Conservation (phyloP, 192 early-diverging fungal species). For the Coemansia aciculifera region DNA sequence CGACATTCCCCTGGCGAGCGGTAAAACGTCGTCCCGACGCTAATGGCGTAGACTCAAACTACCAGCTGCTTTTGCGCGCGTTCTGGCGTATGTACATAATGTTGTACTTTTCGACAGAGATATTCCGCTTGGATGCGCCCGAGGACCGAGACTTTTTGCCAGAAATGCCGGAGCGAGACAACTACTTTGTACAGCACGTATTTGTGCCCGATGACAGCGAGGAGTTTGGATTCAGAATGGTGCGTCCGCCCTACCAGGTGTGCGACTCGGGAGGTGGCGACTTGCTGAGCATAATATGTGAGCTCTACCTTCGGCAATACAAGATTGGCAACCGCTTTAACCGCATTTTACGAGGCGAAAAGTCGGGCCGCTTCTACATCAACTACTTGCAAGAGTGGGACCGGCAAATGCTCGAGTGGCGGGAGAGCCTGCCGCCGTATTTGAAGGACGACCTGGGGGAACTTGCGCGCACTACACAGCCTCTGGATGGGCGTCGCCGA, state of each 20-base stretch:
- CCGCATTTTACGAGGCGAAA: constrained; percentile 48
- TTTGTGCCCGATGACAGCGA: constrained; percentile 41
- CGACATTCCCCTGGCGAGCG: constrained; percentile 51
- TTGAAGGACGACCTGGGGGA: constrained; percentile 30
- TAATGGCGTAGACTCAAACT: constrained; percentile 43
- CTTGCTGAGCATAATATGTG: constrained; percentile 39
- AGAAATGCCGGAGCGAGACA: constrained; percentile 44
- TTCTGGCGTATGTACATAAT: constrained; percentile 50
- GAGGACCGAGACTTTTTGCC: constrained; percentile 54
- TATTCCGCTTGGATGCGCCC: constrained; percentile 52
- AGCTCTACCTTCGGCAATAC: constrained; percentile 48
- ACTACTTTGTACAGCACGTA: constrained; percentile 44
- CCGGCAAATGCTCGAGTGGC: constrained; percentile 55
- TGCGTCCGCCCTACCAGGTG: constrained; percentile 28
- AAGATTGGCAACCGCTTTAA: constrained; percentile 54
- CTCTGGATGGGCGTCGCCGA: constrained; percentile 36
- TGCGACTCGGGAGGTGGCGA: constrained; percentile 32
- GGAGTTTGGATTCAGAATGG: constrained; percentile 51
- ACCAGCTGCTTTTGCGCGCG: constrained; percentile 48
- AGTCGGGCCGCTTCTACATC: constrained; percentile 37
- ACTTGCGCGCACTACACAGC: constrained; percentile 48
- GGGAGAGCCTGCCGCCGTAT: constrained; percentile 34
- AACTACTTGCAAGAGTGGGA: constrained; percentile 54
- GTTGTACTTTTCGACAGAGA: constrained; percentile 50
- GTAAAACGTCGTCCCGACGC: constrained; percentile 21